A percentile compares a stretch with the other conserved stretches of the same genome.
Evolutionary conservation across 2,329 filamentous ascomycete species (phyloP).

Genomic region (Clonostachys rosea): DNA sequence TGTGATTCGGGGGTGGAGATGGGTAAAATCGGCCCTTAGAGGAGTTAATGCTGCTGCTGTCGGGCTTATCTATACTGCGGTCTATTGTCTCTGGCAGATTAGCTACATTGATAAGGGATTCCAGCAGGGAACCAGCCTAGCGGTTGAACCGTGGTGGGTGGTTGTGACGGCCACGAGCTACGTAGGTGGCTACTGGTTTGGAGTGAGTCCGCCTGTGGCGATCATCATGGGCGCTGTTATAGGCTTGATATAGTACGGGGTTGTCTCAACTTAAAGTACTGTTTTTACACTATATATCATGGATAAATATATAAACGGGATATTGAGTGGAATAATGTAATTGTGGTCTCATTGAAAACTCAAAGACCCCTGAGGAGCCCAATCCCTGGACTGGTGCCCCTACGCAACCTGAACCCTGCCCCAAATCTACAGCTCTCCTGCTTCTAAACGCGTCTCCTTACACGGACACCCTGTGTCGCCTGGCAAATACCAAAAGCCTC

Average conservation of each 20-base stretch:
- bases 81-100: conserved; percentile 55
- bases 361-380: too few species aligned
- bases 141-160: conserved; percentile 55
- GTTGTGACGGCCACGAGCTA: conserved; percentile 41
- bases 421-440: too few species aligned
- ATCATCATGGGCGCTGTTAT: conserved; percentile 21
- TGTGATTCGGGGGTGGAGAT: conserved; percentile 32
- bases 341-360: too few species aligned
- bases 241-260: conserved; percentile 17
- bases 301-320: too few species aligned
- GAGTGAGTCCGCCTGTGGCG: conserved; percentile 16
- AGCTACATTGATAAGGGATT: conserved; percentile 45
- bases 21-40: conserved; percentile 30
- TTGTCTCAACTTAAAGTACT: conserved; percentile 5
- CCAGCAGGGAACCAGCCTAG: conserved; percentile 42
- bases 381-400: too few species aligned
- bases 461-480: too few species aligned
- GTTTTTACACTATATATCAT: too few species aligned
- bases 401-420: too few species aligned
- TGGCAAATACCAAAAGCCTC: too few species aligned
- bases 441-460: too few species aligned
- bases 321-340: too few species aligned
- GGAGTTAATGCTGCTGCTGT: conserved; percentile 55
- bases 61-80: conserved; percentile 55
- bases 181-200: conserved; percentile 20